These are phyloP conservation scores for Populus hybrid DNA, from an alignment of 441 rosid species.

Conservation along the genomic window DNA sequence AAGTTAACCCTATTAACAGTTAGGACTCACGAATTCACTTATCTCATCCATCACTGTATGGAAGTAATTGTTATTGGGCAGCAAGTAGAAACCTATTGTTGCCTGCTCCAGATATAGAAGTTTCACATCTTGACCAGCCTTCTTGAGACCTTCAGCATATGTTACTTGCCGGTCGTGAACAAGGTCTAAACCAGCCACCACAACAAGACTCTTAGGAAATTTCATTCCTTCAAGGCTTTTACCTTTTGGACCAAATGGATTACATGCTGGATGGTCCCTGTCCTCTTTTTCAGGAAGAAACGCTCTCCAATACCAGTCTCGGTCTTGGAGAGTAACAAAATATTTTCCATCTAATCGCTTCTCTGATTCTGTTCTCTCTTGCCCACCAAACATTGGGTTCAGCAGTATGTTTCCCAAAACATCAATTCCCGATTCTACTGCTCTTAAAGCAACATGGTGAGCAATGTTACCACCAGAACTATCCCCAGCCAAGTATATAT, in stretches of 20 bases:
- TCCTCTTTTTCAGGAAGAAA: slow-evolving; percentile 75
- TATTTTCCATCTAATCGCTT: slow-evolving; percentile 69
- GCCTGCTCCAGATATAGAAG: slow-evolving; percentile 73
- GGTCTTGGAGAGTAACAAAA: slow-evolving; percentile 74
- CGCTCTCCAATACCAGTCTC: slow-evolving; percentile 98
- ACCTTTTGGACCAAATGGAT: slow-evolving; percentile 83
- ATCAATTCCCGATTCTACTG: slow-evolving; percentile 50
- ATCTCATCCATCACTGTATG: slow-evolving; percentile 83
- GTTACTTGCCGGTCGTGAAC: slow-evolving; percentile 89
- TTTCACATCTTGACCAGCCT: slow-evolving; percentile 56
- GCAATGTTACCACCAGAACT: slow-evolving; percentile 42
- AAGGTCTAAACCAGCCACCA: slow-evolving; percentile 88
- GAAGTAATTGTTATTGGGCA: slow-evolving; percentile 86
- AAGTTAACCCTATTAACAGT: slow-evolving; percentile 35
- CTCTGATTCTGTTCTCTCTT: slow-evolving; percentile 74
- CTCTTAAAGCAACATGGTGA: slow-evolving; percentile 78
- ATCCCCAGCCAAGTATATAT: slow-evolving; percentile 21
- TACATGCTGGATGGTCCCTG: slow-evolving; percentile 89
- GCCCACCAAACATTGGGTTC: slow-evolving; percentile 93
- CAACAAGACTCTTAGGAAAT: slow-evolving; percentile 82
- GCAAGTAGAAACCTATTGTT: slow-evolving; percentile 87
- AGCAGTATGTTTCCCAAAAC: slow-evolving; percentile 78
- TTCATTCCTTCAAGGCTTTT: slow-evolving; percentile 41
- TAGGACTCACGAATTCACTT: slow-evolving; percentile 56
- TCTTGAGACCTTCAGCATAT: slow-evolving; percentile 70